A percentile compares a stretch with the other conserved stretches of the same genome.
Conservation (phyloP, 2,329 filamentous ascomycete species). For the Xylariales sp. region DNA sequence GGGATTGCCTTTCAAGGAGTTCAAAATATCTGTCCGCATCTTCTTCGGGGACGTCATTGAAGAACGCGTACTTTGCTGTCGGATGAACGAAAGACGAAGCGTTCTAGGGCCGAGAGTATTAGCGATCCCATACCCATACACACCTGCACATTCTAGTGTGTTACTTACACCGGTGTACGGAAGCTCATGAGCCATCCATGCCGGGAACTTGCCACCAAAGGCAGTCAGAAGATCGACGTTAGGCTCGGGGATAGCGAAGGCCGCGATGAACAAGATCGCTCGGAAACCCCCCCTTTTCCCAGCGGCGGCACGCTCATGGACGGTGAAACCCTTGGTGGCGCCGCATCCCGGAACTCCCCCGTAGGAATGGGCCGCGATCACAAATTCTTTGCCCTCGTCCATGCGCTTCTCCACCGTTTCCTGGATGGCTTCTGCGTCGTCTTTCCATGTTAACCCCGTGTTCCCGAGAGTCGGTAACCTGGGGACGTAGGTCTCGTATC, state of each 20-base stretch:
- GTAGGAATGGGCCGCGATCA: conserved; percentile 34
- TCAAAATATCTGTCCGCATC: conserved; percentile 31
- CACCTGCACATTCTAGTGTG: background rate
- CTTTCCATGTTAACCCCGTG: conserved; percentile 32
- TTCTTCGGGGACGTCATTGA: conserved; percentile 21
- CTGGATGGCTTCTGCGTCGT: conserved; percentile 27
- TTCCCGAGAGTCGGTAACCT: conserved; percentile 27
- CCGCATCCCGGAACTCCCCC: conserved; percentile 29
- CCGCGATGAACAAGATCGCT: conserved; percentile 33
- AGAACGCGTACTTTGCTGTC: conserved; percentile 29
- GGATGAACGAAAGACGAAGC: conserved; percentile 30
- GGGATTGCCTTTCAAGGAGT: conserved; percentile 31
- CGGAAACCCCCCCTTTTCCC: conserved; percentile 33
- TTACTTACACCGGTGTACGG: conserved; percentile 24
- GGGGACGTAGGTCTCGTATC: conserved; percentile 32
- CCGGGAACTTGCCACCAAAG: conserved; percentile 30
- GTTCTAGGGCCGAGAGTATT: conserved; percentile 10
- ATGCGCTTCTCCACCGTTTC: conserved; percentile 30
- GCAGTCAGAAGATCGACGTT: conserved; percentile 28
- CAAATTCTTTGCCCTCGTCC: conserved; percentile 32
- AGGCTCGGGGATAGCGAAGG: conserved; percentile 28
- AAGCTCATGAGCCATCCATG: conserved; percentile 24
- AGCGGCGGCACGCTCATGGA: conserved; percentile 24
- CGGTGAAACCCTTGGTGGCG: conserved; percentile 27
- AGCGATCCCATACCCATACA: background rate